phyloP scores from a whole-genome alignment of 768 basidiomycete genomes.

The Kwoniella sp. region DNA sequence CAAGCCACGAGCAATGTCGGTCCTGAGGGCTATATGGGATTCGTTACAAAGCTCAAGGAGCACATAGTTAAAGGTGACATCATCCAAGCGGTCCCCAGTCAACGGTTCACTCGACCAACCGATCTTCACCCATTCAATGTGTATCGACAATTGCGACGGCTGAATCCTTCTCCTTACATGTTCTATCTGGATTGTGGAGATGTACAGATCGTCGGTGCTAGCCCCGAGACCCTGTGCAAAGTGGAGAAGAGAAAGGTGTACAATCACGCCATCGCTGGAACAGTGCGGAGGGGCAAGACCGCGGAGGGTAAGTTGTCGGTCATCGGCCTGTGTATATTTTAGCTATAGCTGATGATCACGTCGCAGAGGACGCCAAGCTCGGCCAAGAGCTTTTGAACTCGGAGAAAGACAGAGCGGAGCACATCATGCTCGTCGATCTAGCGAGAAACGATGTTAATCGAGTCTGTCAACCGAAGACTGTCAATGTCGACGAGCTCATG shows the following conservation, averaged over 20 bases:
- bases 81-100: conserved; percentile 97
- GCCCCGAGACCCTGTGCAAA: conserved; percentile 96
- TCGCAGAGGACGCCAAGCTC: conserved; percentile 79
- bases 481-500: conserved; percentile 96
- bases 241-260: conserved; percentile 87
- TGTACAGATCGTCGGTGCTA: conserved; percentile 93
- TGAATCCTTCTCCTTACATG: conserved; percentile 99
- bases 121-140: conserved; percentile 94
- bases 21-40: conserved; percentile 83
- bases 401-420: conserved; percentile 94
- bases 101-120: conserved; percentile 82
- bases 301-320: conserved; percentile 67
- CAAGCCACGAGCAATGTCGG: conserved; percentile 87
- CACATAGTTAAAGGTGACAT: conserved; percentile 96
- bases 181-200: conserved; percentile 95
- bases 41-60: conserved; percentile 88
- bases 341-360: too few species aligned
- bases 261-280: conserved; percentile 98
- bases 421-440: conserved; percentile 98
- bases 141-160: conserved; percentile 85
- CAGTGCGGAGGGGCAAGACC: conserved; percentile 81
- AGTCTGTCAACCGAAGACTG: conserved; percentile 90
- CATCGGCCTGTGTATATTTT: background rate
- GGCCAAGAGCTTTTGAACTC: conserved; percentile 74
- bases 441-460: conserved; percentile 98